Conservation (phyloP, 192 early-diverging fungal genomes). For the Coemansia umbellata region DNA sequence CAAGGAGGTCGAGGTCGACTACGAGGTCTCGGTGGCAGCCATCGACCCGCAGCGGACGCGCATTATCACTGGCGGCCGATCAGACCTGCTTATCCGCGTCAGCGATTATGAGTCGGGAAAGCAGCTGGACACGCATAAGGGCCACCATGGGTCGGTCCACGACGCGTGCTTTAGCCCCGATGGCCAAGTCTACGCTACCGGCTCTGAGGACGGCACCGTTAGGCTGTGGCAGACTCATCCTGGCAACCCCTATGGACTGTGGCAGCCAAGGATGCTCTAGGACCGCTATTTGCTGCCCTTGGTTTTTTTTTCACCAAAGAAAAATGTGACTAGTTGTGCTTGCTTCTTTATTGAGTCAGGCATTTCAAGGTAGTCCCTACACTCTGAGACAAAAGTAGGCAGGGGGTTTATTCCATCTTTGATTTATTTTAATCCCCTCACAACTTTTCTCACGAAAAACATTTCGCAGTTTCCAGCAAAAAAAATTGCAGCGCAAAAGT, state of each 20-base stretch:
- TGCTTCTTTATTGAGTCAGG: too few species aligned
- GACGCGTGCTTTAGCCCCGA: constrained; percentile 89
- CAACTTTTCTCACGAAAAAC: too few species aligned
- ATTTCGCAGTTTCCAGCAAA: too few species aligned
- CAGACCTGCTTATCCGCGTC: constrained; percentile 81
- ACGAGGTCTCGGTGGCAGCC: constrained; percentile 74
- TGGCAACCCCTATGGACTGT: constrained; percentile 76
- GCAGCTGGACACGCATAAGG: constrained; percentile 81
- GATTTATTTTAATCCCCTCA: too few species aligned
- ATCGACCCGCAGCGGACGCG: constrained; percentile 74
- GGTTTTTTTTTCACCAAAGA: background rate
- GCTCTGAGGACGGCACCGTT: constrained; percentile 90
- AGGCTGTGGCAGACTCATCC: constrained; percentile 86
- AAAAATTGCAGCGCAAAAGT: too few species aligned
- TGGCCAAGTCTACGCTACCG: constrained; percentile 86
- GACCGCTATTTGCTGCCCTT: background rate
- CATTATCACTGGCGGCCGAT: constrained; percentile 76
- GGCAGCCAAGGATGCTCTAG: constrained; percentile 56
- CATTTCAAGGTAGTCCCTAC: too few species aligned
- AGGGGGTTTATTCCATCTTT: too few species aligned
- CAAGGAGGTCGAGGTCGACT: constrained; percentile 57
- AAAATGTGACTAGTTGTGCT: too few species aligned
- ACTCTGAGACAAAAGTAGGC: too few species aligned
- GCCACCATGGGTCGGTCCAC: constrained; percentile 88
- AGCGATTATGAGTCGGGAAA: constrained; percentile 76